phyloP scores from a whole-genome alignment of 768 basidiomycete species.

The Heimioporus sp. region DNA sequence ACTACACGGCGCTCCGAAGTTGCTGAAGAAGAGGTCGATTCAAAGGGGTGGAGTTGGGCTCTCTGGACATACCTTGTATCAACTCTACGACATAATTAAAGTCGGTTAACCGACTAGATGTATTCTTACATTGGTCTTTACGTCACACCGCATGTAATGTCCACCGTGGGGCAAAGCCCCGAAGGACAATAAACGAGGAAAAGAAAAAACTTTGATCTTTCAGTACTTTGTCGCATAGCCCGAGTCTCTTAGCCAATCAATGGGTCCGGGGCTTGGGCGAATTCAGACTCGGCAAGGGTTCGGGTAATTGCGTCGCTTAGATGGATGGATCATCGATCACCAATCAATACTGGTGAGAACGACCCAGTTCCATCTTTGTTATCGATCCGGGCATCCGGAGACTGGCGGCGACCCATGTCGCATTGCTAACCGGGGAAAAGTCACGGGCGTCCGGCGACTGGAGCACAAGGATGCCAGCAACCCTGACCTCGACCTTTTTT shows the following conservation, averaged over 20 bases:
- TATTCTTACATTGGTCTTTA: neutral
- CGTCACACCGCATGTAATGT: too few species aligned
- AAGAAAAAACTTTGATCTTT: too few species aligned
- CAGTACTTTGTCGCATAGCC: too few species aligned
- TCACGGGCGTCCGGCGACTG: too few species aligned
- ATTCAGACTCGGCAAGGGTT: slow-evolving; percentile 4
- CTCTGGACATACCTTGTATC: slow-evolving; percentile 17
- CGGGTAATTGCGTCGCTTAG: neutral
- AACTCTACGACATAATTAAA: neutral
- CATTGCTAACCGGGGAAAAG: too few species aligned
- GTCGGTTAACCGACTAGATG: neutral
- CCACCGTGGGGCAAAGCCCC: too few species aligned
- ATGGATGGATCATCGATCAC: neutral
- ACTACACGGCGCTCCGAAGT: neutral
- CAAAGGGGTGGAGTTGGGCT: slow-evolving; percentile 11
- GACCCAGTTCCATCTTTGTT: neutral
- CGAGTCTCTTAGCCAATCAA: too few species aligned
- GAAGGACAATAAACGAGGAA: too few species aligned
- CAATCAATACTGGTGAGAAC: neutral
- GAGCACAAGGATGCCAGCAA: too few species aligned
- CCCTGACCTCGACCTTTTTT: too few species aligned
- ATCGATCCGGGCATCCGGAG: neutral
- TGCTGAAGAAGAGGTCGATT: neutral
- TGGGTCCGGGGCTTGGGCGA: neutral
- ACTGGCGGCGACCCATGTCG: too few species aligned